phyloP scores from a whole-genome alignment of 2,329 filamentous ascomycete species.

The Ascocoryne sarcoides region DNA sequence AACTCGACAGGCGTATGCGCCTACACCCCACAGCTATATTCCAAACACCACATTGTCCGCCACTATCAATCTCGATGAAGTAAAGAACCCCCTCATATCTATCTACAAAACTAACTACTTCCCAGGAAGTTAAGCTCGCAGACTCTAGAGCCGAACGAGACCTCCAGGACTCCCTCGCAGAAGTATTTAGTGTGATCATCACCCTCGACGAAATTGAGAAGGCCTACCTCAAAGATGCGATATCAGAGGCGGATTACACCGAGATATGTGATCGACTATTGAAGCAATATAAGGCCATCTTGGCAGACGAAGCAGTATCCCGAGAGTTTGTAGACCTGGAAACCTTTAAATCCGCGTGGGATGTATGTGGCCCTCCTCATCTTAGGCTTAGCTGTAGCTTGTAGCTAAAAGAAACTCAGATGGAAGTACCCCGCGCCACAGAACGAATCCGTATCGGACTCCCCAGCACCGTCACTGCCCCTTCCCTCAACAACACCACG shows the following conservation, averaged over 20 bases:
- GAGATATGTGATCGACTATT: slow-evolving; percentile 90
- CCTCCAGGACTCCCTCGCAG: slow-evolving; percentile 88
- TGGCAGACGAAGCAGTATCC: slow-evolving; percentile 87
- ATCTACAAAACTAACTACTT: slow-evolving; percentile 1
- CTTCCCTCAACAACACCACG: slow-evolving; percentile 35
- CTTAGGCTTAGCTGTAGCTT: neutral
- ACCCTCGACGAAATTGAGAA: slow-evolving; percentile 94
- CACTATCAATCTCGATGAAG: slow-evolving; percentile 89
- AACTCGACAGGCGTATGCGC: slow-evolving; percentile 29
- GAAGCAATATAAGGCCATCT: slow-evolving; percentile 93
- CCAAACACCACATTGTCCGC: slow-evolving; percentile 75
- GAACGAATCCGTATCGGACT: slow-evolving; percentile 88
- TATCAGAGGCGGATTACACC: slow-evolving; percentile 85
- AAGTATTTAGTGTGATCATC: slow-evolving; percentile 95
- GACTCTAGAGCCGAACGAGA: slow-evolving; percentile 83
- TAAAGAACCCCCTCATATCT: slow-evolving; percentile 31
- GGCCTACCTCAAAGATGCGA: slow-evolving; percentile 91
- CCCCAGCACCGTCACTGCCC: slow-evolving; percentile 65
- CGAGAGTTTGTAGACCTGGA: slow-evolving; percentile 80
- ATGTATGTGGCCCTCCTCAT: slow-evolving; percentile 48
- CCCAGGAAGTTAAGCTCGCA: slow-evolving; percentile 83
- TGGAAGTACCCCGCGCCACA: slow-evolving; percentile 89
- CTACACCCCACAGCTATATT: slow-evolving; percentile 59
- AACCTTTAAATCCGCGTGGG: slow-evolving; percentile 85
- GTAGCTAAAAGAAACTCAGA: slow-evolving; percentile 39